Base-by-base conservation (phyloP, 768 basidiomycete species). In the Boletus fagicola region DNA sequence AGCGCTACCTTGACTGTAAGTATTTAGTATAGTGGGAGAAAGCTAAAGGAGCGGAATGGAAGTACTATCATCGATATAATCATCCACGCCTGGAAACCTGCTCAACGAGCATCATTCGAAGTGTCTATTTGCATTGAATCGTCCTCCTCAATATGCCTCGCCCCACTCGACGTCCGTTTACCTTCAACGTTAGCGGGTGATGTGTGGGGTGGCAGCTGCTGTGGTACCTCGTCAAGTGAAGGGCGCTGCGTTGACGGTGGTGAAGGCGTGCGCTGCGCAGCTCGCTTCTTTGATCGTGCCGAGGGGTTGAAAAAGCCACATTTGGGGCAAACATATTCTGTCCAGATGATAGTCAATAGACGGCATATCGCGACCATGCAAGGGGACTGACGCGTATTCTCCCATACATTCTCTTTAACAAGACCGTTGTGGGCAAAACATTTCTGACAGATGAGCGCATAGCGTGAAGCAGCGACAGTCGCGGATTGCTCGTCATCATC, bases 401-500 rank as follows among this genome's bases (percentile, higher is more conserved):
- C 86, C 83, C 88, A 94, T 69, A 86, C 78, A 45, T 78, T 83
- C 68, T 92, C 92, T 65, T 87, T 86, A 11, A 92, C 90, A 3
- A 97, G 78, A 4, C 94, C 94, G 59, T 96, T 96, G 68, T 95
- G 94, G 22, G 83, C 74, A 65, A 90, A 95, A 67, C 94, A 96
- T 59, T 84, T 85, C 62, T 86, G 85, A 72, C 94, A 96, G 47
- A 96, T 94, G 49, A 95, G 80, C 2, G 94, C 94, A 64, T 92
- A 96, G 67, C 83, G 69, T 69, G 77, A 64, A 65, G 81, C 59
- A 22, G 77, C 66, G 47, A 72, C 69, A 28, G 69, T 72, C 12
- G 68, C 65, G 5, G 81, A 75, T 26, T 68, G 62, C 16, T 63
- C 66, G 33, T 89, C 87, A 48, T 90, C 89, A 51, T 92, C 91